These are phyloP conservation scores for Hypoxylon crocopeplum DNA, from an alignment of 495 filamentous ascomycete genomes.

Conservation along the genomic window DNA sequence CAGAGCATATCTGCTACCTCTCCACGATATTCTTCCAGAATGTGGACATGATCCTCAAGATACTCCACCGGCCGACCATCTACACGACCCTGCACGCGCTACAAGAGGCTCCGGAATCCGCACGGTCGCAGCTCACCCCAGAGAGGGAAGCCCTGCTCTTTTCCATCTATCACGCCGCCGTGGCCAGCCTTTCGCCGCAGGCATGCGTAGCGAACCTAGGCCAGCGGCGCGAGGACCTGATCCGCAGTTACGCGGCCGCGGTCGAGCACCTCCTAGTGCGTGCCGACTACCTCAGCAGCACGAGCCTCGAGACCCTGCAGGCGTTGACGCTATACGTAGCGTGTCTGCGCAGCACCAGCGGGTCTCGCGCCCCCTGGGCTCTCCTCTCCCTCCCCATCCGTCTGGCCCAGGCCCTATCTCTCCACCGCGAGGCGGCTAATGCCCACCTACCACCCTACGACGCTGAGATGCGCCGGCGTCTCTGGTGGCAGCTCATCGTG, in stretches of 20 bases:
- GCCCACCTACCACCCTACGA: conserved; percentile 66
- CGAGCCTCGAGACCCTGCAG: conserved; percentile 73
- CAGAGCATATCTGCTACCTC: conserved; percentile 66
- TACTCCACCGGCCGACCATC: conserved; percentile 57
- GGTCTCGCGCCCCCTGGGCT: conserved; percentile 64
- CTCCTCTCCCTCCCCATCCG: conserved; percentile 68
- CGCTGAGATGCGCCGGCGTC: conserved; percentile 73
- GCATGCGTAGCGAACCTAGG: conserved; percentile 52
- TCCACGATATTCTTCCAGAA: conserved; percentile 63
- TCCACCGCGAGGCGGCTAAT: conserved; percentile 69
- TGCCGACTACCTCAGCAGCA: conserved; percentile 71
- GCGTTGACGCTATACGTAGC: conserved; percentile 69
- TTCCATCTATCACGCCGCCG: conserved; percentile 66
- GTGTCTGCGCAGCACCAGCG: conserved; percentile 58
- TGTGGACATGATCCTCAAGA: conserved; percentile 61
- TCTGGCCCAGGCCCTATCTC: conserved; percentile 70
- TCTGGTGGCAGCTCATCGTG: conserved; percentile 79
- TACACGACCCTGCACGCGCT: conserved; percentile 47
- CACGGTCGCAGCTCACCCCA: conserved; percentile 21
- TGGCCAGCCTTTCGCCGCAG: conserved; percentile 58
- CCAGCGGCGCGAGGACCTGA: conserved; percentile 51
- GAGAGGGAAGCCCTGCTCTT: conserved; percentile 63
- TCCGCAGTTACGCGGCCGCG: conserved; percentile 66
- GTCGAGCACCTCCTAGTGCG: conserved; percentile 71
- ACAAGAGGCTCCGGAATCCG: conserved; percentile 44